These are phyloP conservation scores for Podospora pseudocomata DNA, from an alignment of 495 filamentous ascomycete genomes.

Conservation along the genomic window DNA sequence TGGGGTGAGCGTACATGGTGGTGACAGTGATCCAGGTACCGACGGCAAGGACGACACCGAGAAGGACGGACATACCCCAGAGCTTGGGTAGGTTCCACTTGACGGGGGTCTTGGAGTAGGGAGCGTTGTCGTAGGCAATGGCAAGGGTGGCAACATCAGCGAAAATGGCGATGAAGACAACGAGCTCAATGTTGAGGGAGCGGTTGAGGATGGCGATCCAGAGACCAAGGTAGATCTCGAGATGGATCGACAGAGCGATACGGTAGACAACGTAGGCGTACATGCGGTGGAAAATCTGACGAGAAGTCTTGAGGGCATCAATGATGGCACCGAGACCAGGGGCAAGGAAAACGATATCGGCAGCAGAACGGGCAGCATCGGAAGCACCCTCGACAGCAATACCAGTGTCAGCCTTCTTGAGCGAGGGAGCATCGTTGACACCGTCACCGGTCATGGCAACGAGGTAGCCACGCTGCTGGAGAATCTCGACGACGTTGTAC, in stretches of 20 bases:
- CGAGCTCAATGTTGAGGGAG: slow-evolving; percentile 75
- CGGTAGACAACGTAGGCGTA: slow-evolving; percentile 95
- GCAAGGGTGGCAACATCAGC: slow-evolving; percentile 90
- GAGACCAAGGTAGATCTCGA: slow-evolving; percentile 84
- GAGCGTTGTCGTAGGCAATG: slow-evolving; percentile 91
- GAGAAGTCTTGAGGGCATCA: slow-evolving; percentile 87
- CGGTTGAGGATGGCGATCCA: slow-evolving; percentile 87
- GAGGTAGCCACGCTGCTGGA: slow-evolving; percentile 92
- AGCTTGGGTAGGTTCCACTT: slow-evolving; percentile 93
- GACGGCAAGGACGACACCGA: slow-evolving; percentile 73
- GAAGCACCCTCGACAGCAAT: slow-evolving; percentile 94
- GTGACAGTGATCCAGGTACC: slow-evolving; percentile 82
- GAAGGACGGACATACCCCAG: slow-evolving; percentile 84
- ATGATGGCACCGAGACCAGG: slow-evolving; percentile 91
- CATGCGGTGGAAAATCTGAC: slow-evolving; percentile 97
- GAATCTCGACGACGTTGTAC: slow-evolving; percentile 94
- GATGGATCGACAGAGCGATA: slow-evolving; percentile 86
- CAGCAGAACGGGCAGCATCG: slow-evolving; percentile 86
- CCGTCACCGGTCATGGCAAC: slow-evolving; percentile 98
- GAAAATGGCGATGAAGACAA: slow-evolving; percentile 93
- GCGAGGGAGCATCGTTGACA: slow-evolving; percentile 93
- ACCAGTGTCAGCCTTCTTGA: slow-evolving; percentile 93
- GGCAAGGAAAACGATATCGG: slow-evolving; percentile 90
- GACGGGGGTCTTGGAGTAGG: slow-evolving; percentile 79
- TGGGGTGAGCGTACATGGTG: slow-evolving; percentile 63